These are phyloP conservation scores for Solanum corneliomulleri DNA, from an alignment of 257 asterid species.

Conservation along the genomic window DNA sequence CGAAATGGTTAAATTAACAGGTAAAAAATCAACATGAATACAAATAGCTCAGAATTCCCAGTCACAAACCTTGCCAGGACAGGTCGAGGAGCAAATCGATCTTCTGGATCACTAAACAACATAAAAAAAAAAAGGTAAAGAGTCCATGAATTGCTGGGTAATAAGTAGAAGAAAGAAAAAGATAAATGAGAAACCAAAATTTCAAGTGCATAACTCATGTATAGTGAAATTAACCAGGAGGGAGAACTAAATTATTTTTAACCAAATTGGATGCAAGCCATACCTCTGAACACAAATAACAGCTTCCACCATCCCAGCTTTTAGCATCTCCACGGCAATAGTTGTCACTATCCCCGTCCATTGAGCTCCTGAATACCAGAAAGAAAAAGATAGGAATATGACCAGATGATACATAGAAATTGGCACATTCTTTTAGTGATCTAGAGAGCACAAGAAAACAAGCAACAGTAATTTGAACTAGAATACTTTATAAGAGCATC, in stretches of 20 bases:
- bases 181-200: not conserved
- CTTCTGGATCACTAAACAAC: constrained; percentile 80
- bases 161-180: not conserved
- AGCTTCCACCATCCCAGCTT: constrained; percentile 90
- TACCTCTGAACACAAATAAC: constrained; percentile 97
- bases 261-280: not conserved
- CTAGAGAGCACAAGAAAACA: not conserved
- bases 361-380: constrained; percentile 64
- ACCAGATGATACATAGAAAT: not conserved
- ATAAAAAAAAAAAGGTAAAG: not conserved
- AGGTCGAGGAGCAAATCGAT: constrained; percentile 87
- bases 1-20: not conserved
- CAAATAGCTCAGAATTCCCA: not conserved
- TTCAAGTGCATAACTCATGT: not conserved
- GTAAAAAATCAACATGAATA: not conserved
- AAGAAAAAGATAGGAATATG: not conserved
- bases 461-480: not conserved
- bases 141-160: not conserved
- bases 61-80: constrained; percentile 71
- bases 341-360: constrained; percentile 99
- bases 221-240: not conserved
- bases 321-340: constrained; percentile 93
- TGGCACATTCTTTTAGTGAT: not conserved
- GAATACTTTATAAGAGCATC: not conserved
- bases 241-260: not conserved